phyloP scores from a whole-genome alignment of 805 yeast genomes.

The Candida parachauliodes region DNA sequence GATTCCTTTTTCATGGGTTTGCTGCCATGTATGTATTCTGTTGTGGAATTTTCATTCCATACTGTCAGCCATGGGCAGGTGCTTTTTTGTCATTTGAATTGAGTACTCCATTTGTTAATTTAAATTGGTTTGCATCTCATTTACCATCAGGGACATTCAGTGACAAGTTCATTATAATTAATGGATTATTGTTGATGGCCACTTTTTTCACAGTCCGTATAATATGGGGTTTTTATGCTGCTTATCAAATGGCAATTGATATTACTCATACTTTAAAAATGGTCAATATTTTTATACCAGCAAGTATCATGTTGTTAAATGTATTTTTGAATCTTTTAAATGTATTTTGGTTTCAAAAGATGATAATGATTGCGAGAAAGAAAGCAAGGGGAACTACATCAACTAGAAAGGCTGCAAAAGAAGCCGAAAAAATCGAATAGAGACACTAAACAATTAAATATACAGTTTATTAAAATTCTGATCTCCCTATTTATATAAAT shows the following conservation, averaged over 20 bases:
- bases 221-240: conserved; percentile 82
- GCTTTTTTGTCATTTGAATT: conserved; percentile 81
- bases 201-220: conserved; percentile 78
- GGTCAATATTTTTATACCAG: conserved; percentile 46
- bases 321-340: conserved; percentile 64
- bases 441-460: no score
- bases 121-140: conserved; percentile 86
- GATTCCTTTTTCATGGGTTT: conserved; percentile 78
- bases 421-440: conserved; percentile 16
- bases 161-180: conserved; percentile 49
- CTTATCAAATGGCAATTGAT: conserved; percentile 46
- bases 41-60: conserved; percentile 59
- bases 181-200: conserved; percentile 66
- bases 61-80: conserved; percentile 77
- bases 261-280: conserved; percentile 42
- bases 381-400: conserved; percentile 25
- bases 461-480: no score
- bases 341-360: conserved; percentile 82
- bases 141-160: conserved; percentile 68
- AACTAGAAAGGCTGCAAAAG: conserved; percentile 14
- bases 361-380: conserved; percentile 71
- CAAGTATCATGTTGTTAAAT: conserved; percentile 54
- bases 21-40: conserved; percentile 76
- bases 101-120: conserved; percentile 91
- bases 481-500: no score